These are phyloP conservation scores for Irpex rosettiformis DNA, from an alignment of 1,284 basidiomycete species.

Conservation along the genomic window DNA sequence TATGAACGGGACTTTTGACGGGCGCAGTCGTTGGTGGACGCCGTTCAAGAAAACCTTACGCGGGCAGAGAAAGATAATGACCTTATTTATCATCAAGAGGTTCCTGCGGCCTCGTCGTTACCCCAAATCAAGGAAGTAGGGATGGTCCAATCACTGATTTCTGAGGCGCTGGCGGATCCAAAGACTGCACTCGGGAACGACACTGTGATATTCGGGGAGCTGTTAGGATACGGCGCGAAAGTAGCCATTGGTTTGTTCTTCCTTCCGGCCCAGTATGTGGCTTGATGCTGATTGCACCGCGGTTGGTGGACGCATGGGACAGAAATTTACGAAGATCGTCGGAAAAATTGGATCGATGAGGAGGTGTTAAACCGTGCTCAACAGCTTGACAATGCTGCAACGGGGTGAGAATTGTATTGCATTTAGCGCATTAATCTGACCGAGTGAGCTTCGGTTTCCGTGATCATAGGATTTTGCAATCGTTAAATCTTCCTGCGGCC, in stretches of 20 bases:
- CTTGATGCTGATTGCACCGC: background rate
- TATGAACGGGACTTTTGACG: background rate
- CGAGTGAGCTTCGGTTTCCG: no score
- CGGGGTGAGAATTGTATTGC: slow-evolving; percentile 56
- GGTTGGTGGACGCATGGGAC: background rate
- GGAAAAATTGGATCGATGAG: slow-evolving; percentile 70
- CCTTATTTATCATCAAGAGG: slow-evolving; percentile 90
- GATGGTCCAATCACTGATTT: slow-evolving; percentile 67
- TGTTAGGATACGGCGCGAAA: slow-evolving; percentile 87
- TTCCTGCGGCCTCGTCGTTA: slow-evolving; percentile 74
- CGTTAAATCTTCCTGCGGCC: slow-evolving; percentile 79
- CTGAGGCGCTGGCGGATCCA: slow-evolving; percentile 64
- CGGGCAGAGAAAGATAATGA: slow-evolving; percentile 92
- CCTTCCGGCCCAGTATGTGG: background rate
- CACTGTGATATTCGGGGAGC: slow-evolving; percentile 68
- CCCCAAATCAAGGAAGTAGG: slow-evolving; percentile 62
- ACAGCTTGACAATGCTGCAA: slow-evolving; percentile 62
- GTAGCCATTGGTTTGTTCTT: slow-evolving; percentile 77
- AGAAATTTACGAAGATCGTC: slow-evolving; percentile 90
- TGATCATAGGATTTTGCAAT: slow-evolving; percentile 60
- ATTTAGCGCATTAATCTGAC: no score
- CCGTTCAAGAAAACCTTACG: slow-evolving; percentile 64
- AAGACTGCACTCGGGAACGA: slow-evolving; percentile 43
- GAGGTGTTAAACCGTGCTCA: slow-evolving; percentile 62
- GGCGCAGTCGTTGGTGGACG: slow-evolving; percentile 60